Base-by-base conservation (phyloP, 2,329 filamentous ascomycete species). In the Metarhizium humberi region DNA sequence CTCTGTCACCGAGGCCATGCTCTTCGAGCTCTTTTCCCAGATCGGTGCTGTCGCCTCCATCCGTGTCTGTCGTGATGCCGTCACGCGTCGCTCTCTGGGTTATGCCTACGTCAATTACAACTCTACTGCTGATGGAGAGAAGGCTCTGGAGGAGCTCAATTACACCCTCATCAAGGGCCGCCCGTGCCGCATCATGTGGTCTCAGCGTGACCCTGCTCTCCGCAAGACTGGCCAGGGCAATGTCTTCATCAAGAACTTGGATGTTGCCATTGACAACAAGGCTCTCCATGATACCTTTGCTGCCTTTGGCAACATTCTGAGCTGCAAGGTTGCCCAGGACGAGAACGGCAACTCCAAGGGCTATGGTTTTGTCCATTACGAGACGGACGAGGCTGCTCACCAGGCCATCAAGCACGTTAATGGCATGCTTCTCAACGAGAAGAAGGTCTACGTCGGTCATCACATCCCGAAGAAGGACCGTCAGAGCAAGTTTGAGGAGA, bases 31-130 rank as follows among this genome's bases (percentile, higher is more conserved):
- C 61, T 99, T 99, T 84, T 97, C 94, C 58, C 94, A 95, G 76
- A 99, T 99, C 71, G 94, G 94, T 66, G 92, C 95, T 69, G 94
- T 99, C 67, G 94, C 94, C 63, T 99, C 94, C 59, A 99, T 99
- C 75, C 94, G 94, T 83, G 94, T 99, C 73, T 99, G 94, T 85
- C 94, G 94, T 78, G 94, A 99, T 71, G 92, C 94, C 61, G 92
- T 99, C 71, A 97, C 94, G 70, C 92, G 94, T 73, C 92, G 94
- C 75, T 99, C 94, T 62, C 90, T 99, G 64, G 94, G 94, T 64
- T 99, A 99, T 75, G 94, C 94, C 75, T 99, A 99, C 75, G 94
- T 99, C 77, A 99, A 99, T 85, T 99, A 97, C 85, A 99, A 97
- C 82, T 92, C 90, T 74, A 95, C 92, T 60, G 75, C 85, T 60